These are phyloP conservation scores for Bretschneidera sinensis DNA, from an alignment of 345 rosid species.

Conservation along the genomic window DNA sequence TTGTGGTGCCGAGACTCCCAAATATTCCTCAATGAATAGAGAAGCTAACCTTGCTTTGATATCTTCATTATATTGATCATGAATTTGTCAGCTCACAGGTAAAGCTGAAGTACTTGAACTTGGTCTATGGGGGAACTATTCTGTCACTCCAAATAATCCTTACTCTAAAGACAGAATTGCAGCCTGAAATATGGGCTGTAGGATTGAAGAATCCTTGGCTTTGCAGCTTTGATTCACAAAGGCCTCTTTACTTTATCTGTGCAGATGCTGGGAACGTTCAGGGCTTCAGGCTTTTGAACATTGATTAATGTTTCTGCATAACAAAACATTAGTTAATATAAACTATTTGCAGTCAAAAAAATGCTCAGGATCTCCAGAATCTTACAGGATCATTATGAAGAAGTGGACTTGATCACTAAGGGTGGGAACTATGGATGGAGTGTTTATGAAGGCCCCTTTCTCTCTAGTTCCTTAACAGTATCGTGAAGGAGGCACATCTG, in stretches of 20 bases:
- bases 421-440: conserved; percentile 60
- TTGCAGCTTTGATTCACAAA: conserved; percentile 53
- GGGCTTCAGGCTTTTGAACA: too few species aligned
- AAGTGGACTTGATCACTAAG: conserved; percentile 40
- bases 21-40: background rate
- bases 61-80: conserved; percentile 11
- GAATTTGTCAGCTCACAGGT: conserved; percentile 15
- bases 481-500: conserved; percentile 25
- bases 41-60: background rate
- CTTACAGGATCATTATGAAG: conserved; percentile 45
- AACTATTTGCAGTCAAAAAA: background rate
- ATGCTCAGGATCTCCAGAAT: background rate
- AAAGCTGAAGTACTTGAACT: conserved; percentile 17
- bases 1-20: background rate
- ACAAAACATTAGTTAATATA: background rate
- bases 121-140: conserved; percentile 54
- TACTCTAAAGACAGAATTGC: conserved; percentile 31
- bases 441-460: conserved; percentile 36
- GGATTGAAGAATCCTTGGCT: conserved; percentile 59
- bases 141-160: conserved; percentile 48
- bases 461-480: conserved; percentile 17
- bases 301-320: background rate
- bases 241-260: conserved; percentile 43
- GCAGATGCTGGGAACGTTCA: conserved; percentile 64
- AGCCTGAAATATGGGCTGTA: conserved; percentile 56